Conservation (phyloP, 768 basidiomycete species). For the Termitomyces eurrhizus region DNA sequence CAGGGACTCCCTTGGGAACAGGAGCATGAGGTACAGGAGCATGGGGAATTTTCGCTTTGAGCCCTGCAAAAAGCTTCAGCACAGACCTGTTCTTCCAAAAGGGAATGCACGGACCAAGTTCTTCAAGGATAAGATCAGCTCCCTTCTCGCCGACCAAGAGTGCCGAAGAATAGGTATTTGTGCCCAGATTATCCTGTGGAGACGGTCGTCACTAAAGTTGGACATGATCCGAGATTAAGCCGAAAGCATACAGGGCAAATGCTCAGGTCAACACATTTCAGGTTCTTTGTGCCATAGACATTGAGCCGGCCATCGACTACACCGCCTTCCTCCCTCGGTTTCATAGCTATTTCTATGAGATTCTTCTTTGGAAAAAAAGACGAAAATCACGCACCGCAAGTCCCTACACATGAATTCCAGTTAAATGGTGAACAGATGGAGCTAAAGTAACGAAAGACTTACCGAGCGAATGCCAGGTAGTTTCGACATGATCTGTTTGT, state of each 20-base stretch:
- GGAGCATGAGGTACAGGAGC: conserved; percentile 71
- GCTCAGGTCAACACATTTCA: conserved; percentile 66
- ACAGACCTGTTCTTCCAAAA: neutral
- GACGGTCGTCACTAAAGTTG: neutral
- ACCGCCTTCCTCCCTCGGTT: conserved; percentile 60
- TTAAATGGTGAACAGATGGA: neutral
- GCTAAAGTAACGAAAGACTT: conserved; percentile 13
- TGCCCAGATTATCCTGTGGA: conserved; percentile 60
- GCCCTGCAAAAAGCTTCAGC: conserved; percentile 31
- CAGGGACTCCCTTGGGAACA: conserved; percentile 45
- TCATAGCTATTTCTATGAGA: conserved; percentile 45
- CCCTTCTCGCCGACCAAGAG: conserved; percentile 70
- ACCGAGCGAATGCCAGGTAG: conserved; percentile 73
- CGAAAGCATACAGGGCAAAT: conserved; percentile 57
- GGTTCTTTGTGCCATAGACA: conserved; percentile 62
- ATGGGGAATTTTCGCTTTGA: conserved; percentile 60
- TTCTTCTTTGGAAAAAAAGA: neutral
- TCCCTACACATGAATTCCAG: conserved; percentile 23
- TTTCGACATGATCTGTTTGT: conserved; percentile 62
- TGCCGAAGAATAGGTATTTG: conserved; percentile 71
- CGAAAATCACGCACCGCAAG: conserved; percentile 33
- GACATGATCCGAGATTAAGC: neutral
- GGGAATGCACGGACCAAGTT: conserved; percentile 48
- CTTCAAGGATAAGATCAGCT: conserved; percentile 55
- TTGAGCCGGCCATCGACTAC: conserved; percentile 62